Conservation (phyloP, 2,329 filamentous ascomycete genomes). For the Colletotrichum sp. region DNA sequence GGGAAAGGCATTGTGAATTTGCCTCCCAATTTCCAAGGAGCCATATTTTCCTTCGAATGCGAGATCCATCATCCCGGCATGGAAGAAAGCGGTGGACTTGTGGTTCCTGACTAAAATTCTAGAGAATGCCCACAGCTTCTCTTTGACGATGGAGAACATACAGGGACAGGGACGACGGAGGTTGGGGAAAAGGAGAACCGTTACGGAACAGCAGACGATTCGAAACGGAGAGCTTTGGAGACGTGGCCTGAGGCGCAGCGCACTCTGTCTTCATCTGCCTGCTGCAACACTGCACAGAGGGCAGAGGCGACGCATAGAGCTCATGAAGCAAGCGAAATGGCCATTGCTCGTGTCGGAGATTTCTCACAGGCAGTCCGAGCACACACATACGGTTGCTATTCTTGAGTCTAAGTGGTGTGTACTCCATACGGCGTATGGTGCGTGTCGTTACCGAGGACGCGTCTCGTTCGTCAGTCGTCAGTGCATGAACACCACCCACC, state of each 20-base stretch:
- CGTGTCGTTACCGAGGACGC: not conserved
- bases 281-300: not conserved
- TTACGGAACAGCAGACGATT: not conserved
- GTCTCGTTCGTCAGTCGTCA: not conserved
- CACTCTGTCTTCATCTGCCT: not conserved
- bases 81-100: not conserved
- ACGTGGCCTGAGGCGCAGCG: not conserved
- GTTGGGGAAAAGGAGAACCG: not conserved
- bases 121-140: not conserved
- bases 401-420: not conserved
- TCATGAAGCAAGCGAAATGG: not conserved
- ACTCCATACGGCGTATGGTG: not conserved
- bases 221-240: not conserved
- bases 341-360: not conserved
- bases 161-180: not conserved
- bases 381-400: not conserved
- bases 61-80: constrained; percentile 3
- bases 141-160: not conserved
- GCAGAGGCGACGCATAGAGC: not conserved
- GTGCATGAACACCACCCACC: not conserved
- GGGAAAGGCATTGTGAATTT: not conserved
- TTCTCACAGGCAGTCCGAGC: not conserved
- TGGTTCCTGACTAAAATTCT: not conserved
- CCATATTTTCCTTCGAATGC: not conserved
- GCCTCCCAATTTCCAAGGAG: not conserved